Conservation (phyloP, 2,329 filamentous ascomycete genomes). For the Rutstroemia sydowiana region DNA sequence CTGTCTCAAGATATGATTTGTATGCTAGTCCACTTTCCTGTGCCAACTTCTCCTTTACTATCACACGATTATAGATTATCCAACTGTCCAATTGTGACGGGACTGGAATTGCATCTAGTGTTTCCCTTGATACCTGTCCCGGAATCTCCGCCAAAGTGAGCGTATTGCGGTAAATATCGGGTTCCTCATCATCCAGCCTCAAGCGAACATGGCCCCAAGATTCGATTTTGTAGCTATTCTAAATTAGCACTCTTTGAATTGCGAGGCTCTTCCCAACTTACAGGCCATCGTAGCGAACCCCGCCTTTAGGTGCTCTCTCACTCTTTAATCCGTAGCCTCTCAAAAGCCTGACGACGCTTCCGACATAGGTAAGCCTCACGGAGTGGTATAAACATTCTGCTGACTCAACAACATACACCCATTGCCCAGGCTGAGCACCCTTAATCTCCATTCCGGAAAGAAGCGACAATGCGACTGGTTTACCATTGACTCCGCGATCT, state of each 20-base stretch:
- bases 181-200: conserved; percentile 33
- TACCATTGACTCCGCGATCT: conserved; percentile 39
- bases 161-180: conserved; percentile 37
- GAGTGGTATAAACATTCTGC: conserved; percentile 40
- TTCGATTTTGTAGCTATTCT: conserved; percentile 36
- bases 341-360: conserved; percentile 44
- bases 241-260: not conserved
- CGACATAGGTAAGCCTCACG: conserved; percentile 42
- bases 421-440: conserved; percentile 27
- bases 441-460: conserved; percentile 44
- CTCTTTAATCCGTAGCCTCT: conserved; percentile 45
- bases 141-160: conserved; percentile 40
- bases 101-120: conserved; percentile 37
- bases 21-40: conserved; percentile 34
- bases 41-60: conserved; percentile 33
- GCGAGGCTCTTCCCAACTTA: conserved; percentile 30
- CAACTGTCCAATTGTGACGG: conserved; percentile 52
- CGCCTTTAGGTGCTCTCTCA: conserved; percentile 42
- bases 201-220: conserved; percentile 36
- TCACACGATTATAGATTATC: conserved; percentile 41
- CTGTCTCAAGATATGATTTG: conserved; percentile 11
- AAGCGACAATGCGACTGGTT: conserved; percentile 41
- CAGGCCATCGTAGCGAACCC: conserved; percentile 52
- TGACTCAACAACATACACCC: conserved; percentile 41
- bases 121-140: conserved; percentile 36